A percentile compares a stretch with the other conserved stretches of the same genome.
These are phyloP conservation scores for Aureobasidium subglaciale DNA, from an alignment of 2,329 filamentous ascomycete genomes.

Conservation along the genomic window DNA sequence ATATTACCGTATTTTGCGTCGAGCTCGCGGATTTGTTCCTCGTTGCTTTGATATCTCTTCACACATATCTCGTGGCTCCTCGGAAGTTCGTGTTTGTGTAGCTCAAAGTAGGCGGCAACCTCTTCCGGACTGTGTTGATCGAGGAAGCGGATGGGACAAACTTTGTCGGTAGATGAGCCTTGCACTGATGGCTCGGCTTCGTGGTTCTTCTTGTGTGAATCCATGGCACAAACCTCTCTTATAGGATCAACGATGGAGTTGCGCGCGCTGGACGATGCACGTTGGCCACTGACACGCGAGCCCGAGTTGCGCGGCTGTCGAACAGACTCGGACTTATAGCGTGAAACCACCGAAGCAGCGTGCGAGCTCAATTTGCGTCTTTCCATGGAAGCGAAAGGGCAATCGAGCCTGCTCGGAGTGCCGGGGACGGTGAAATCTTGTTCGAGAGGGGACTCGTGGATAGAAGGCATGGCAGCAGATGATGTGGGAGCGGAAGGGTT, in stretches of 20 bases:
- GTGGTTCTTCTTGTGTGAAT: constrained; percentile 10
- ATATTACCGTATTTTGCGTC: constrained; percentile 92
- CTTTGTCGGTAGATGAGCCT: constrained; percentile 36
- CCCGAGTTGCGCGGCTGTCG: constrained; percentile 11
- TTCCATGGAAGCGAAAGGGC: constrained; percentile 62
- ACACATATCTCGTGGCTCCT: constrained; percentile 91
- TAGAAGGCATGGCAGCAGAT: constrained; percentile 29
- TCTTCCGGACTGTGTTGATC: constrained; percentile 91
- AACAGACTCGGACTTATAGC: constrained; percentile 26
- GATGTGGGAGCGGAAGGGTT: constrained; percentile 23
- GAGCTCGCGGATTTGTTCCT: constrained; percentile 75
- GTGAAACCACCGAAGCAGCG: constrained; percentile 34
- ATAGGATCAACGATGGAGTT: constrained; percentile 27
- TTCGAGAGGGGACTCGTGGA: constrained; percentile 52
- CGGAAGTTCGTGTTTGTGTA: constrained; percentile 89
- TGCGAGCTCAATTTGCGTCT: constrained; percentile 32
- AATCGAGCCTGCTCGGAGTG: constrained; percentile 69
- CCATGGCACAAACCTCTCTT: constrained; percentile 28
- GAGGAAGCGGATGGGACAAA: constrained; percentile 88
- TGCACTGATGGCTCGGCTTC: constrained; percentile 17
- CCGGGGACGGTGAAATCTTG: constrained; percentile 86
- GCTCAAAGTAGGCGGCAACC: constrained; percentile 87
- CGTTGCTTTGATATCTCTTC: constrained; percentile 79
- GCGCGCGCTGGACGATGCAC: constrained; percentile 5
- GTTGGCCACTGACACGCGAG: constrained; percentile 13